phyloP scores from a whole-genome alignment of 306 rosid genomes.

The Cicer pinnatifidum region DNA sequence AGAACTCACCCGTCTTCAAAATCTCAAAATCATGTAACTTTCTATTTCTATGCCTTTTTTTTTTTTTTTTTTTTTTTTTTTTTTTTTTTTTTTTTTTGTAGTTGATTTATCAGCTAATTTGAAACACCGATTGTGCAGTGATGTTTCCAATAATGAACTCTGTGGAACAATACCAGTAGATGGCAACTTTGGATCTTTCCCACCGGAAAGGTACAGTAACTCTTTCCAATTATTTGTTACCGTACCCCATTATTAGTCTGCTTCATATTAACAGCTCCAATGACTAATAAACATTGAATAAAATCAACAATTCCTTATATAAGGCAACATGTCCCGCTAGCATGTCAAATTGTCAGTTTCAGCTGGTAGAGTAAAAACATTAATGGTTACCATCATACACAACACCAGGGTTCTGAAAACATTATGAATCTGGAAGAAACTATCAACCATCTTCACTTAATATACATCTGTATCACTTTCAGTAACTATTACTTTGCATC shows the following conservation, averaged over 20 bases:
- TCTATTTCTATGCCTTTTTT: slow-evolving; percentile 16
- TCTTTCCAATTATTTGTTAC: not conserved
- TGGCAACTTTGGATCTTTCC: slow-evolving; percentile 83
- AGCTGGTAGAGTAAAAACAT: not conserved
- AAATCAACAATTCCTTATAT: not conserved
- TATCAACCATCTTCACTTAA: not conserved
- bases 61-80: no score
- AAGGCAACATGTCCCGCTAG: slow-evolving; percentile 1
- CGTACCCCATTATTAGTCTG: no score
- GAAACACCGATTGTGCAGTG: slow-evolving; percentile 60
- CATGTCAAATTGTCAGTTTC: slow-evolving; percentile 2
- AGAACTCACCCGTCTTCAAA: slow-evolving; percentile 60
- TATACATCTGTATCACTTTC: not conserved
- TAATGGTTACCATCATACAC: not conserved
- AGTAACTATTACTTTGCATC: not conserved
- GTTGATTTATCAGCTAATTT: slow-evolving; percentile 23
- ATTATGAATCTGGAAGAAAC: not conserved
- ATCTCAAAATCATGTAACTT: slow-evolving; percentile 77
- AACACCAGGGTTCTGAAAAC: slow-evolving; percentile 1
- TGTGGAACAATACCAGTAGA: slow-evolving; percentile 95
- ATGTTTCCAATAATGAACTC: slow-evolving; percentile 81
- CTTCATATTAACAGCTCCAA: not conserved
- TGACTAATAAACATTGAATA: no score
- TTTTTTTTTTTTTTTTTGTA: not conserved
- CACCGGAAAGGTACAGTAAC: slow-evolving; percentile 66